These are phyloP conservation scores for Lentinula detonsa DNA, from an alignment of 768 basidiomycete genomes.

Conservation along the genomic window DNA sequence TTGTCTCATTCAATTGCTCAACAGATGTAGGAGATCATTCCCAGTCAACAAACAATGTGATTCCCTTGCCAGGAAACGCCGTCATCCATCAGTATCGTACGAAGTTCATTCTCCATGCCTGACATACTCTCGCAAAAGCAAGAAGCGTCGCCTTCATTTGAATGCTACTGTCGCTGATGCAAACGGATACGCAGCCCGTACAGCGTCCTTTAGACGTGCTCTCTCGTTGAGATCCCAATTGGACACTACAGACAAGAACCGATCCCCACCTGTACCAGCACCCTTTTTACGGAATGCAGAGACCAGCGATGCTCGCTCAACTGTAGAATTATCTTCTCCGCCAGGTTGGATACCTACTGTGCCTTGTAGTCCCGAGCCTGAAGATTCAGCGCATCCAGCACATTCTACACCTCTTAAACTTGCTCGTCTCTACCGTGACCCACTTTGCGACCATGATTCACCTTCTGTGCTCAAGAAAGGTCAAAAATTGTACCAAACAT, in stretches of 20 bases:
- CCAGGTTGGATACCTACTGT: slow-evolving; percentile 2
- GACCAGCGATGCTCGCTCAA: neutral
- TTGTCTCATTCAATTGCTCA: neutral
- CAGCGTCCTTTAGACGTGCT: slow-evolving; percentile 3
- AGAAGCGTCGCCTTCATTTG: neutral
- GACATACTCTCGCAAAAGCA: neutral
- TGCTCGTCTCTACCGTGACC: neutral
- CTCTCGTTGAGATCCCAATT: neutral
- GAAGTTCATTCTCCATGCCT: neutral
- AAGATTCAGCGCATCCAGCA: neutral
- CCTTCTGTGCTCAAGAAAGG: neutral
- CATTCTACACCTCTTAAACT: neutral
- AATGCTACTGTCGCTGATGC: neutral
- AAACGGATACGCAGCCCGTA: neutral
- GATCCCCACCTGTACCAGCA: too few species aligned
- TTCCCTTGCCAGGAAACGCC: neutral
- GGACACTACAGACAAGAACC: neutral
- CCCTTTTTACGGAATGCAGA: neutral
- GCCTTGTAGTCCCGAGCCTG: slow-evolving; percentile 2
- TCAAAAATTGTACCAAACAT: neutral
- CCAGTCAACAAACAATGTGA: neutral
- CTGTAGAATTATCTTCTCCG: neutral
- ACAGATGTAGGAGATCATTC: neutral
- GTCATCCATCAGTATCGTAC: neutral
- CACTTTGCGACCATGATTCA: neutral